Percentiles rank a stretch among this genome's conserved stretches.
These are phyloP conservation scores for Arthrobotrys pseudoclavata DNA, from an alignment of 2,329 filamentous ascomycete species.

Conservation along the genomic window DNA sequence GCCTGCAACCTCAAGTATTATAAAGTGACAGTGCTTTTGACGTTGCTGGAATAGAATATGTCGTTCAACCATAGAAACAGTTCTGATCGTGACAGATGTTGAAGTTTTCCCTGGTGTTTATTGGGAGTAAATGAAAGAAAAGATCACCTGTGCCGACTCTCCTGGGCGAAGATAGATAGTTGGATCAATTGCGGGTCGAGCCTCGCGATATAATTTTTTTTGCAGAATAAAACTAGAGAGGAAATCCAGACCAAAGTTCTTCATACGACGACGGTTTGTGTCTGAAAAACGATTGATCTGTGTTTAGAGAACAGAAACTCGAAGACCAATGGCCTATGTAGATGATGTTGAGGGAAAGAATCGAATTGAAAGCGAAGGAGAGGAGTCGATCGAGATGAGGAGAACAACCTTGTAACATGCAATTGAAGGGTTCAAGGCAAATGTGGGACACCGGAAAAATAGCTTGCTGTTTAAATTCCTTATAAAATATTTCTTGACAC, in stretches of 20 bases:
- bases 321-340: constrained; percentile 1
- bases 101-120: not conserved
- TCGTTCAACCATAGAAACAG: constrained; percentile 45
- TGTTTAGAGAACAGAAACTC: constrained; percentile 1
- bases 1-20: constrained; percentile 6
- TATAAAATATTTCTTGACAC: constrained; percentile 42
- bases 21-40: not conserved
- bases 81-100: not conserved
- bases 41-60: constrained; percentile 12
- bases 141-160: not conserved
- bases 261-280: not conserved
- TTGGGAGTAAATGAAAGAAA: not conserved
- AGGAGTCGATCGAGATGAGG: constrained; percentile 41
- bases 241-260: not conserved
- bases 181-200: not conserved
- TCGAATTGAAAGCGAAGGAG: constrained; percentile 40
- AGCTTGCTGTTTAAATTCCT: constrained; percentile 46
- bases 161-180: constrained; percentile 1
- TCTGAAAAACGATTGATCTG: not conserved
- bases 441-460: constrained; percentile 60
- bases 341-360: constrained; percentile 43
- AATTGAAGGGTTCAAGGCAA: constrained; percentile 50
- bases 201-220: constrained; percentile 1
- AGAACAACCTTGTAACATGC: constrained; percentile 47
- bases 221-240: not conserved